Base-by-base conservation (phyloP, 2,329 filamentous ascomycete genomes). In the Monosporascus cannonballus region DNA sequence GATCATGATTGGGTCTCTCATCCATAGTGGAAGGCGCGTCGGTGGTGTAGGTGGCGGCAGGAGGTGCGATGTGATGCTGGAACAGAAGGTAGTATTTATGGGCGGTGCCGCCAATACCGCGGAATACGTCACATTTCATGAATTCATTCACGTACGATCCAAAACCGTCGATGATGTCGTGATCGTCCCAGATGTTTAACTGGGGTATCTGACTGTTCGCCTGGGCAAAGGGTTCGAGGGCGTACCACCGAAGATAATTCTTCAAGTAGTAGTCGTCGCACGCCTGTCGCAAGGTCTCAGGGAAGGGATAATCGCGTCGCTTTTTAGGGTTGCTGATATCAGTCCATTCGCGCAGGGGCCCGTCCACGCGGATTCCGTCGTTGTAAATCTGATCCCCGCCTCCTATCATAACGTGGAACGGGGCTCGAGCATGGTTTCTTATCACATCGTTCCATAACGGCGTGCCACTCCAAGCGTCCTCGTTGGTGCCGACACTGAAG, bases 51-150 rank as follows among this genome's bases (percentile, higher is more conserved):
- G 92, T 96, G 30, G 89, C 92, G 56, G 80, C 76, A 0, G 93
- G 91, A 1, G 93, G 93, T 14, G 92, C 83, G 48, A 95, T 74
- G 64, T 96, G 93, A 62, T 99, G 94, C 72, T 99, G 94, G 71
- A 99, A 99, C 9, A 99, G 81, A 80, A 97, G 83, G 68, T 99
- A 99, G 71, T 97, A 97, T 71, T 99, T 99, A 77, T 94, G 95
- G 1, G 94, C 94, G 51, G 92, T 85, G 34, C 89, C 90, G 5
- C 94, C 94, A 52, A 99, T 83, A 20, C 94, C 94, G 45, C 88
- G 87, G 70, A 99, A 97, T 6, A 99, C 90, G 47, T 90, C 81
- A 49, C 90, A 94, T 62, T 81, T 83, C 91, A 97, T 97, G 67
- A 97, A 97, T 38, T 91, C 84, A 64, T 96, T 85, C 25, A 91